phyloP scores from a whole-genome alignment of 148 eudicot species.

The Vaccinium vitisidaea region DNA sequence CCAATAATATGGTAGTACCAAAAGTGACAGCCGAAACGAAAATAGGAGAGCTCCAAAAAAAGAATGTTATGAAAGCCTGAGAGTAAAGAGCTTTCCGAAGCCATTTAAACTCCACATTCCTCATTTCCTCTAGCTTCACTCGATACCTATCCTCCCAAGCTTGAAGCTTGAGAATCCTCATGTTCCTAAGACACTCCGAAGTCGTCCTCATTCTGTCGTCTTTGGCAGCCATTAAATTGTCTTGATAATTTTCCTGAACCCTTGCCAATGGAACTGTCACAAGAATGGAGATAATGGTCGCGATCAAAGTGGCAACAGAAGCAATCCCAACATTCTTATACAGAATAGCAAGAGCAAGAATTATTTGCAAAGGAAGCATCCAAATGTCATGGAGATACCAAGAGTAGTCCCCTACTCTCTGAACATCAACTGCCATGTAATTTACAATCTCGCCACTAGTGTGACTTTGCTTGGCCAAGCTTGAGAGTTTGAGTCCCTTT shows the following conservation, averaged over 20 bases:
- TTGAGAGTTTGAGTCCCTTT: conserved; percentile 77
- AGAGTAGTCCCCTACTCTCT: conserved; percentile 84
- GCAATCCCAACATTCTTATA: conserved; percentile 89
- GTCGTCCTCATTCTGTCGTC: conserved; percentile 92
- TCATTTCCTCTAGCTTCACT: conserved; percentile 61
- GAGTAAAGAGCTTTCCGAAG: conserved; percentile 79
- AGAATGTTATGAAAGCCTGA: conserved; percentile 72
- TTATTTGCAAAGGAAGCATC: conserved; percentile 85
- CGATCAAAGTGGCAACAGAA: conserved; percentile 65
- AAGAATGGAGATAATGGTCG: conserved; percentile 66
- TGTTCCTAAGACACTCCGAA: conserved; percentile 77
- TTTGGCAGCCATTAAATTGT: conserved; percentile 79
- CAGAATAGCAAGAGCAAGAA: conserved; percentile 77
- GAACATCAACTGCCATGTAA: conserved; percentile 95
- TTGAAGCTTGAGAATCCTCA: conserved; percentile 88
- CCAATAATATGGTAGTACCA: conserved; percentile 72
- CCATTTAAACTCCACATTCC: conserved; percentile 79
- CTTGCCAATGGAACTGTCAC: conserved; percentile 77
- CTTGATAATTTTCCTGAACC: conserved; percentile 79
- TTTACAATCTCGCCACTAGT: conserved; percentile 91
- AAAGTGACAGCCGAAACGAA: conserved; percentile 84
- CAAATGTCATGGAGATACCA: conserved; percentile 92
- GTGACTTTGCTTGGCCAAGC: conserved; percentile 74
- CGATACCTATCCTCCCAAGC: conserved; percentile 94
- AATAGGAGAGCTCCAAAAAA: conserved; percentile 92